A percentile compares a stretch with the other conserved stretches of the same genome.
phyloP scores from a whole-genome alignment of 2,329 filamentous ascomycete species.

The Arthrobotrys pseudoclavata region DNA sequence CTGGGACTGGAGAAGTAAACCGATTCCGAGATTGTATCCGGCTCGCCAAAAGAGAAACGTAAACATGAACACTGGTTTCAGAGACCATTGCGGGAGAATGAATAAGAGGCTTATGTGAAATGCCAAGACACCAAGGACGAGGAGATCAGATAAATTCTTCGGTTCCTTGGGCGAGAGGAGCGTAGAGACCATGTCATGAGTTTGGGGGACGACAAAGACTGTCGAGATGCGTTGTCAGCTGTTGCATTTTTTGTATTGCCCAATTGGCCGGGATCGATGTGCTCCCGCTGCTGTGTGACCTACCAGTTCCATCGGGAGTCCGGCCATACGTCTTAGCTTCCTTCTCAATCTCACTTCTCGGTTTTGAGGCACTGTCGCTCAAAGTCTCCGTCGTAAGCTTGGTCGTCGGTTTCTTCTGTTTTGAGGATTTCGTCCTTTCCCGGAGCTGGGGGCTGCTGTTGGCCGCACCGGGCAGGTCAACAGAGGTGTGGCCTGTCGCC shows the following conservation, averaged over 20 bases:
- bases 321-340: constrained; percentile 87
- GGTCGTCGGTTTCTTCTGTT: neutral
- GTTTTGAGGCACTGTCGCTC: neutral
- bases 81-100: constrained; percentile 76
- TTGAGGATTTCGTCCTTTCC: constrained; percentile 38
- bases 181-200: constrained; percentile 99
- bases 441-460: constrained; percentile 44
- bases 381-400: constrained; percentile 12
- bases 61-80: constrained; percentile 82
- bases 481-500: constrained; percentile 31
- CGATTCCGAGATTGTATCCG: constrained; percentile 94
- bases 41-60: constrained; percentile 93
- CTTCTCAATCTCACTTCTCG: constrained; percentile 40
- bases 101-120: constrained; percentile 81
- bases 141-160: constrained; percentile 89
- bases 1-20: constrained; percentile 87
- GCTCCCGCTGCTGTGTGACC: constrained; percentile 66
- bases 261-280: constrained; percentile 20
- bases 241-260: constrained; percentile 44
- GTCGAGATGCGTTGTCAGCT: constrained; percentile 54
- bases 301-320: constrained; percentile 90
- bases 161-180: constrained; percentile 93
- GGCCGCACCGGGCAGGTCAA: constrained; percentile 31
- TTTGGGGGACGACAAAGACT: constrained; percentile 97
- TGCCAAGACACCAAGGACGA: constrained; percentile 83